These are phyloP conservation scores for Metschnikowia hibisci DNA, from an alignment of 805 yeast genomes.

Conservation along the genomic window DNA sequence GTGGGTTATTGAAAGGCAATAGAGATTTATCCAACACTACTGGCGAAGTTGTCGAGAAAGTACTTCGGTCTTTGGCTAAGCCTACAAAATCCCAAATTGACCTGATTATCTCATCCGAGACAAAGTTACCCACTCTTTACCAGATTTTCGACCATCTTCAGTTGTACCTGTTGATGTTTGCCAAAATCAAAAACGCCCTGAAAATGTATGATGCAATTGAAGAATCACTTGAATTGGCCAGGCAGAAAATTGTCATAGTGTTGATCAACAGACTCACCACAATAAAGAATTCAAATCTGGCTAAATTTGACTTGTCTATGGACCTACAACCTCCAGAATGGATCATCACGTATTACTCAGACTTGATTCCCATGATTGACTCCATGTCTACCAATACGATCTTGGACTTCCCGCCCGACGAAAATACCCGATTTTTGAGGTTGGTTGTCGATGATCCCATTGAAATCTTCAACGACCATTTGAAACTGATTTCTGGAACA, in stretches of 20 bases:
- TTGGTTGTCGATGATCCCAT: constrained; percentile 48
- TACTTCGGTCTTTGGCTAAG: constrained; percentile 51
- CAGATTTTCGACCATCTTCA: constrained; percentile 61
- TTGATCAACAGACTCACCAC: constrained; percentile 30
- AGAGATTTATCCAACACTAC: constrained; percentile 28
- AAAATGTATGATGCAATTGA: constrained; percentile 23
- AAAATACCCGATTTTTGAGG: constrained; percentile 33
- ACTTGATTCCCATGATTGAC: constrained; percentile 56
- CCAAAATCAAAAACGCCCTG: constrained; percentile 31
- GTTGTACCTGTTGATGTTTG: constrained; percentile 67
- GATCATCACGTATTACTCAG: constrained; percentile 62
- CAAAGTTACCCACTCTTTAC: constrained; percentile 50
- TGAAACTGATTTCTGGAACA: constrained; percentile 24
- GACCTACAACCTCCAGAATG: constrained; percentile 83
- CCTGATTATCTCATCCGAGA: constrained; percentile 63
- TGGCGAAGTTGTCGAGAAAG: constrained; percentile 42
- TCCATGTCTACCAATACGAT: constrained; percentile 31
- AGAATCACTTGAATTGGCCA: constrained; percentile 24
- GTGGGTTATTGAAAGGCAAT: constrained; percentile 46
- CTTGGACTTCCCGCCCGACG: constrained; percentile 36
- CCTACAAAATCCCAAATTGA: constrained; percentile 65
- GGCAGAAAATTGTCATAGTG: constrained; percentile 24
- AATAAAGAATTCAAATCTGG: constrained; percentile 33
- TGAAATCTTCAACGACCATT: constrained; percentile 33
- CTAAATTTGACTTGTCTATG: constrained; percentile 39